phyloP scores from a whole-genome alignment of 176 grass and related monocot genomes.

The Pontederia crassipes region DNA sequence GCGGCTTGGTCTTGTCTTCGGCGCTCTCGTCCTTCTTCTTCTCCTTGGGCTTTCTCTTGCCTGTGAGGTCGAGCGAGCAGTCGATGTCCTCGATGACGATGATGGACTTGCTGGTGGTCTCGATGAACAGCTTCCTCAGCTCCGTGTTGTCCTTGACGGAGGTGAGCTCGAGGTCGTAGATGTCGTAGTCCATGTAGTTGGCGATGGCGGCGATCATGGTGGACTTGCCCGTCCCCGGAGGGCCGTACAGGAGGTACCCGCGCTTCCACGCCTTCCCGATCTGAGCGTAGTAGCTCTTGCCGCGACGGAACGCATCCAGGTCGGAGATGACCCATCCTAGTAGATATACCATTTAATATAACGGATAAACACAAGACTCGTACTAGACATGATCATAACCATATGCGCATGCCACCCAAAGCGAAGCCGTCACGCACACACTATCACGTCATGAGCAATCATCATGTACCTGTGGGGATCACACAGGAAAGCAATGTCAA shows the following conservation, averaged over 20 bases:
- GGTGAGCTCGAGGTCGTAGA: slow-evolving; percentile 21
- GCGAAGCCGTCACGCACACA: too few species aligned
- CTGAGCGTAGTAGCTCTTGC: slow-evolving; percentile 21
- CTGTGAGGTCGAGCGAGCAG: slow-evolving; percentile 31
- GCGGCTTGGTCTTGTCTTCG: neutral
- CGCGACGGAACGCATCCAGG: slow-evolving; percentile 23
- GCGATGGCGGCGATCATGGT: slow-evolving; percentile 20
- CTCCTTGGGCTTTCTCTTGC: slow-evolving; percentile 8
- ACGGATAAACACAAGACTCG: too few species aligned
- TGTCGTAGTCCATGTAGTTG: slow-evolving; percentile 16
- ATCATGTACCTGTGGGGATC: too few species aligned
- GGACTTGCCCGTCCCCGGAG: slow-evolving; percentile 19
- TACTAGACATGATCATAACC: too few species aligned
- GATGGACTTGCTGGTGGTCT: slow-evolving; percentile 24
- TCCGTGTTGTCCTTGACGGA: slow-evolving; percentile 25
- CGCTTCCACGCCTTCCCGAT: slow-evolving; percentile 27
- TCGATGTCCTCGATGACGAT: slow-evolving; percentile 30
- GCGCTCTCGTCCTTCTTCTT: neutral
- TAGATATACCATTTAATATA: too few species aligned
- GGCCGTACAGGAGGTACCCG: slow-evolving; percentile 25
- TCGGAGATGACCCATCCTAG: slow-evolving; percentile 45
- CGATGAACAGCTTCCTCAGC: slow-evolving; percentile 24
- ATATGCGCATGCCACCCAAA: too few species aligned
- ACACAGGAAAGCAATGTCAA: too few species aligned
- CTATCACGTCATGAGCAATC: too few species aligned